Percentiles rank a stretch among this genome's conserved stretches.
These are phyloP conservation scores for Picea glauca DNA, from an alignment of 75 land plant genomes.

Conservation along the genomic window DNA sequence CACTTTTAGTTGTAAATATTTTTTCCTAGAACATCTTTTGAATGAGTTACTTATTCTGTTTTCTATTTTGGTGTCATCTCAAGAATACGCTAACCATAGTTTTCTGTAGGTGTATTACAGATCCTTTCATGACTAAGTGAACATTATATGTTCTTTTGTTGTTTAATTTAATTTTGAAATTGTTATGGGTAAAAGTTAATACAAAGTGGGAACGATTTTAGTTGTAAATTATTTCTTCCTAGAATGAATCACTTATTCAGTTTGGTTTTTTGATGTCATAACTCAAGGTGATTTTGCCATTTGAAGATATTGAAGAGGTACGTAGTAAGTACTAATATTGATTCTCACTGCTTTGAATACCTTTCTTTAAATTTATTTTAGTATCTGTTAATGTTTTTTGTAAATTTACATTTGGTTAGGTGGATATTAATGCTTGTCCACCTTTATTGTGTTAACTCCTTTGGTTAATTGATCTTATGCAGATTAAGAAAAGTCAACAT, in stretches of 20 bases:
- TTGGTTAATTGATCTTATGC: conserved; percentile 9
- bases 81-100: neutral
- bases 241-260: neutral
- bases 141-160: neutral
- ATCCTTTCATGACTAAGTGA: neutral
- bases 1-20: no score
- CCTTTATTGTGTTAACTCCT: neutral
- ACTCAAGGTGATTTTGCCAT: conserved; percentile 81
- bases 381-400: neutral
- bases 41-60: no score
- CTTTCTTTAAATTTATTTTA: neutral
- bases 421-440: neutral
- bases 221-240: neutral
- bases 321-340: neutral
- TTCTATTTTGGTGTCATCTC: no score
- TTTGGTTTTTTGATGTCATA: neutral
- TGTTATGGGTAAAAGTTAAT: no score
- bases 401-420: neutral
- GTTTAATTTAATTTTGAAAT: neutral
- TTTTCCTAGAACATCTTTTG: no score
- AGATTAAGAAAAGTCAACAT: conserved; percentile 97
- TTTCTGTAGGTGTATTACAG: neutral
- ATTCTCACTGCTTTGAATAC: neutral
- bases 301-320: conserved; percentile 97
- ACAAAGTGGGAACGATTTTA: neutral